phyloP scores from a whole-genome alignment of 441 rosid species.

The Eutrema salsugineum region DNA sequence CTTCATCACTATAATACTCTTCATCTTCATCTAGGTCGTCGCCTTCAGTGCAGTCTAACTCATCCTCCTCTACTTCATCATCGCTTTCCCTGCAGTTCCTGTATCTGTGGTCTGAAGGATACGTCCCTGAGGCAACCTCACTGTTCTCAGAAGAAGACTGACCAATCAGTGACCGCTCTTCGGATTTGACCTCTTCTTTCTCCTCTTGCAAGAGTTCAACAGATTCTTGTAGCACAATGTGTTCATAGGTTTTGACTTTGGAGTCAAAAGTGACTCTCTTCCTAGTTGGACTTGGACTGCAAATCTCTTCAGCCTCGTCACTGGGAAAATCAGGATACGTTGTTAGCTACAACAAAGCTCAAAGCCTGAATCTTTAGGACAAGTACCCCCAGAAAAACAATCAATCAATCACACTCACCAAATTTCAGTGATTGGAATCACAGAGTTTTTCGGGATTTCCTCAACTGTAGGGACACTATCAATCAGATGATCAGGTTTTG shows the following conservation, averaged over 20 bases:
- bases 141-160: constrained; percentile 52
- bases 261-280: constrained; percentile 83
- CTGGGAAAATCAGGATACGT: constrained; percentile 12
- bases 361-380: background rate
- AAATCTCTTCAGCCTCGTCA: constrained; percentile 30
- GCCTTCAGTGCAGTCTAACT: constrained; percentile 44
- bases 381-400: background rate
- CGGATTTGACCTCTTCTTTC: constrained; percentile 5
- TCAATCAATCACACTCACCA: constrained; percentile 13
- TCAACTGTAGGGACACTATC: background rate
- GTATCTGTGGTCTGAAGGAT: constrained; percentile 70
- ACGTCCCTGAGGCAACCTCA: constrained; percentile 39
- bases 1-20: constrained; percentile 42
- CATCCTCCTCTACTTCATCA: constrained; percentile 51
- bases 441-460: background rate
- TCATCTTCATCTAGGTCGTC: constrained; percentile 49
- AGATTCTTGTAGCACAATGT: constrained; percentile 42
- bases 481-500: constrained; percentile 2
- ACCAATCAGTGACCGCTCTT: background rate
- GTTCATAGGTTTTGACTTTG: constrained; percentile 62
- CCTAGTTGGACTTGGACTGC: constrained; percentile 37
- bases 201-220: constrained; percentile 25
- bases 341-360: background rate
- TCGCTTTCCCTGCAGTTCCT: constrained; percentile 86
- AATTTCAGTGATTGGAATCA: constrained; percentile 13